Conservation (phyloP, 1,284 basidiomycete genomes). For the Coniferiporia weirii region DNA sequence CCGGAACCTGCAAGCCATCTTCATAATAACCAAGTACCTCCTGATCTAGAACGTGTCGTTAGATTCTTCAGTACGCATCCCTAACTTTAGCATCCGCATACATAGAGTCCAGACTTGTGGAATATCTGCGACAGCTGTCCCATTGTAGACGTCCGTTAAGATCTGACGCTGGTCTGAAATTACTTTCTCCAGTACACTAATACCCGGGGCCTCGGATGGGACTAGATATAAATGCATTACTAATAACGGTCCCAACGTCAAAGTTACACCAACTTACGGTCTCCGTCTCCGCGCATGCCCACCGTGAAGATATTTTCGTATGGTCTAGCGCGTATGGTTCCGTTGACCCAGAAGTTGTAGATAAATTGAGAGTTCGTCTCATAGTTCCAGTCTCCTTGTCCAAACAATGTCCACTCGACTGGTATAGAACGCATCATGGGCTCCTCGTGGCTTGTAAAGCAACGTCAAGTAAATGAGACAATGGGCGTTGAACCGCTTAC, state of each 20-base stretch:
- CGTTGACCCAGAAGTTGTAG: conserved; percentile 54
- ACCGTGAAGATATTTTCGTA: conserved; percentile 62
- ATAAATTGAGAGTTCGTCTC: conserved; percentile 46
- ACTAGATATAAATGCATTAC: too few species aligned
- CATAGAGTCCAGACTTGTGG: conserved; percentile 65
- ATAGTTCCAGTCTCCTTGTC: conserved; percentile 58
- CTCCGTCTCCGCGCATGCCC: conserved; percentile 63
- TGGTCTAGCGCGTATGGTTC: conserved; percentile 47
- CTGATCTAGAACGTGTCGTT: conserved; percentile 33
- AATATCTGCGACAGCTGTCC: conserved; percentile 43
- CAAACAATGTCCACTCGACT: conserved; percentile 53
- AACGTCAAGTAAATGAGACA: not conserved
- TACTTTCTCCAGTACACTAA: conserved; percentile 48
- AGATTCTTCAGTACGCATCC: too few species aligned
- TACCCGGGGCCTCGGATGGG: conserved; percentile 36
- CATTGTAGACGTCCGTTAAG: conserved; percentile 48
- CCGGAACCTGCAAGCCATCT: conserved; percentile 49
- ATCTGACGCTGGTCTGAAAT: conserved; percentile 58
- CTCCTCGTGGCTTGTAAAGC: conserved; percentile 48
- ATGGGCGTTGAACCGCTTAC: conserved; percentile 23
- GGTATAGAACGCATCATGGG: conserved; percentile 62
- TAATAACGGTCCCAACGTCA: too few species aligned
- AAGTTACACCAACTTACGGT: conserved; percentile 34
- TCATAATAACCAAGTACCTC: conserved; percentile 68
- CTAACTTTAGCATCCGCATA: conserved; percentile 25